A percentile compares a stretch with the other conserved stretches of the same genome.
phyloP scores from a whole-genome alignment of 2,329 filamentous ascomycete species.

The Hypoxylon sp. region DNA sequence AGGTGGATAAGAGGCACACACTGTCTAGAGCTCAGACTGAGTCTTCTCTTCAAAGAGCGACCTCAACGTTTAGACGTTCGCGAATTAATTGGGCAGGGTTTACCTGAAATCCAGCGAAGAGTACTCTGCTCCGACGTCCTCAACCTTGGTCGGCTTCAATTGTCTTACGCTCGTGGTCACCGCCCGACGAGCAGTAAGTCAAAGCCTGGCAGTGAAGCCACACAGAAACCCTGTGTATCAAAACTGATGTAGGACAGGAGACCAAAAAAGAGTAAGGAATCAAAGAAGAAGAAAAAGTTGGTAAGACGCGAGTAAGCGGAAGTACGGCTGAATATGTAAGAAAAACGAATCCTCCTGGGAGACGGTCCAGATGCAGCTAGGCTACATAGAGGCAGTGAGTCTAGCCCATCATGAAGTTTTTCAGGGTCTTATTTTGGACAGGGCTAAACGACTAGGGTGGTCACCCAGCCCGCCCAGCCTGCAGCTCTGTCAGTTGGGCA shows the following conservation, averaged over 20 bases:
- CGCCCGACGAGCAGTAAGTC: slow-evolving; percentile 6
- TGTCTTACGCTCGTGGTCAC: slow-evolving; percentile 1
- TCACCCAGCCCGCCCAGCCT: slow-evolving; percentile 7
- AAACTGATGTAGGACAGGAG: not conserved
- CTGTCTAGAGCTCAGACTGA: not conserved
- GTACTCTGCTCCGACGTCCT: not conserved
- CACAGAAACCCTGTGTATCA: slow-evolving; percentile 1
- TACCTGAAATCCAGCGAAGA: not conserved
- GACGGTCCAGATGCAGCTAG: slow-evolving; percentile 35
- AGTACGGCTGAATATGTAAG: slow-evolving; percentile 38
- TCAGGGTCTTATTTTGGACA: slow-evolving; percentile 29
- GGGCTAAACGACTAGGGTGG: slow-evolving; percentile 18
- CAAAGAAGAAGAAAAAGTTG: slow-evolving; percentile 12
- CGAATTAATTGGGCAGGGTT: slow-evolving; percentile 1
- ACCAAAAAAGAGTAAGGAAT: slow-evolving; percentile 6
- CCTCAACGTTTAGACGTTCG: slow-evolving; percentile 1
- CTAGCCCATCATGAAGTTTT: slow-evolving; percentile 28
- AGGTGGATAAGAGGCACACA: not conserved
- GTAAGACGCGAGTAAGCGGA: slow-evolving; percentile 9
- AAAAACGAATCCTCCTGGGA: slow-evolving; percentile 34
- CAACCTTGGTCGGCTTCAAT: slow-evolving; percentile 5
- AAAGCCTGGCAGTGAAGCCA: slow-evolving; percentile 14
- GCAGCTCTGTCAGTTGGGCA: slow-evolving; percentile 4
- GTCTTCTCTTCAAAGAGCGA: slow-evolving; percentile 4
- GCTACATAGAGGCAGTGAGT: slow-evolving; percentile 19